Conservation (phyloP, 1,284 basidiomycete species). For the Puccinia triticina region DNA sequence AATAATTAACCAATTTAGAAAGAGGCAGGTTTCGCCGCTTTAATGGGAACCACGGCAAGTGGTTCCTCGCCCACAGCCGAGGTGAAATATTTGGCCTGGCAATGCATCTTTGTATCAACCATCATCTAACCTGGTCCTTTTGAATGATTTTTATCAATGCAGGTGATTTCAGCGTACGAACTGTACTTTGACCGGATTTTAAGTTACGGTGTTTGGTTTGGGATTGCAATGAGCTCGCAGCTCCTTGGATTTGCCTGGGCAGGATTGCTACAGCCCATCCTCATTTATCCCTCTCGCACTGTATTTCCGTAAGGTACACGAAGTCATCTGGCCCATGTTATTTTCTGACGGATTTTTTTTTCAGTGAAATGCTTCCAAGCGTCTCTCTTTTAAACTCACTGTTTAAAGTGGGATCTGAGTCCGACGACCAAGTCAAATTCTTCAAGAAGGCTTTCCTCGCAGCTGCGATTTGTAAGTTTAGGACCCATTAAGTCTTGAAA, state of each 20-base stretch:
- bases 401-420: background rate
- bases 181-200: constrained; percentile 31
- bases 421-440: constrained; percentile 37
- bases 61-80: constrained; percentile 2
- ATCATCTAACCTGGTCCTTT: background rate
- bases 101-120: too few relatives aligned
- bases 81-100: background rate
- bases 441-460: constrained; percentile 39
- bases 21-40: constrained; percentile 26
- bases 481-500: background rate
- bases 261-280: constrained; percentile 38
- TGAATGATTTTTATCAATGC: background rate
- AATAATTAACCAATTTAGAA: constrained; percentile 23
- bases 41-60: constrained; percentile 40
- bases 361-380: constrained; percentile 34
- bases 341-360: background rate
- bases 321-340: background rate
- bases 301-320: constrained; percentile 20
- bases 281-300: constrained; percentile 35
- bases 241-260: constrained; percentile 41
- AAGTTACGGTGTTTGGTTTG: background rate
- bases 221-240: constrained; percentile 26
- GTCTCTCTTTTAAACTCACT: constrained; percentile 36
- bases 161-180: constrained; percentile 30
- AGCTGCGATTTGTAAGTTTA: constrained; percentile 35